phyloP scores from a whole-genome alignment of 1,139 yeast species.

The Geotrichum klebahnii region DNA sequence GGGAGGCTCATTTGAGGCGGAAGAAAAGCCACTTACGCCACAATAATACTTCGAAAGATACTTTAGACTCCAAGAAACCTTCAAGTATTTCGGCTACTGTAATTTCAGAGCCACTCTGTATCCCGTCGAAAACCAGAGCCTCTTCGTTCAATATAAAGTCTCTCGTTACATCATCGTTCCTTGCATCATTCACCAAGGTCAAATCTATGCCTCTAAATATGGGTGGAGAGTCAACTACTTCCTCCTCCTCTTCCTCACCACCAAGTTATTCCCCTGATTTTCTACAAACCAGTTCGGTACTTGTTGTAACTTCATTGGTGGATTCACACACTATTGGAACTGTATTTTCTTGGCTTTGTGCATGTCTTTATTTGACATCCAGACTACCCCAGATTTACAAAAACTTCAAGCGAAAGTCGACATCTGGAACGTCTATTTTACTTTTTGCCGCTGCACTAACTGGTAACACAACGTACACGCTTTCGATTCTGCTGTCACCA shows the following conservation, averaged over 20 bases:
- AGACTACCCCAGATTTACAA: slow-evolving; percentile 81
- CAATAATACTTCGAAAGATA: slow-evolving; percentile 1
- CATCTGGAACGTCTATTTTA: slow-evolving; percentile 77
- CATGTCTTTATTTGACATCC: slow-evolving; percentile 68
- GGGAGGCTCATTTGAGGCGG: slow-evolving; percentile 17
- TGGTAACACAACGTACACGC: slow-evolving; percentile 78
- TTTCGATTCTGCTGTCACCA: slow-evolving; percentile 56
- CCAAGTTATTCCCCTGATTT: neutral
- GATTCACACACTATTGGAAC: slow-evolving; percentile 44
- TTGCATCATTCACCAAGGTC: slow-evolving; percentile 33
- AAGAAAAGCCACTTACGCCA: slow-evolving; percentile 17
- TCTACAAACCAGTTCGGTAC: neutral
- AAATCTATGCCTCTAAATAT: slow-evolving; percentile 27
- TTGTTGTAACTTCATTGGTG: neutral
- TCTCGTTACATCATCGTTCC: slow-evolving; percentile 32
- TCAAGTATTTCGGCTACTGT: too few species aligned
- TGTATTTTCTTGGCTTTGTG: slow-evolving; percentile 76
- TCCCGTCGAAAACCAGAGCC: slow-evolving; percentile 13
- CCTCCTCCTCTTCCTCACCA: slow-evolving; percentile 11
- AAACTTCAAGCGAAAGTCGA: slow-evolving; percentile 70
- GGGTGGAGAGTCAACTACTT: slow-evolving; percentile 29
- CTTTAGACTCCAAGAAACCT: too few species aligned
- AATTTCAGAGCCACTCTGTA: slow-evolving; percentile 7
- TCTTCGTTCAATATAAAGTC: slow-evolving; percentile 23
- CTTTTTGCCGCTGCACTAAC: slow-evolving; percentile 72